Base-by-base conservation (phyloP, 257 asterid species). In the Cynanchum wilfordii region DNA sequence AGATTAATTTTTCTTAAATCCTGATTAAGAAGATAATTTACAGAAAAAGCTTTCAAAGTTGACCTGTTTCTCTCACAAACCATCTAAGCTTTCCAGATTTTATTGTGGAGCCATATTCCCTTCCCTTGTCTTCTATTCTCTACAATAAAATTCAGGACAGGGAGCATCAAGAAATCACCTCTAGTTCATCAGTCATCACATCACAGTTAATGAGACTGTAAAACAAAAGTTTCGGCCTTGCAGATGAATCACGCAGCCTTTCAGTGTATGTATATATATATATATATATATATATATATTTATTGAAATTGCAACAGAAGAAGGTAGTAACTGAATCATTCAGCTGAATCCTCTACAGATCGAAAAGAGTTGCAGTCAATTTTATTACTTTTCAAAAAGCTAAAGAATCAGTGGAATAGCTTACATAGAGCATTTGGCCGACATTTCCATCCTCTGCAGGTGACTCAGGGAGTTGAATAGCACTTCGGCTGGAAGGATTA, bases 61-160 rank as follows among this genome's bases (percentile, higher is more conserved):
- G 73, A 91, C 98, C 97, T 69, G 97, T 94, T 89, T 94, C 98
- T 85, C 98, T 85, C 66, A 94, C 98, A 83, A 94, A 94, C 98
- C 98, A 94, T 73, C 87, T 86, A 67, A 89, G 85, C 42, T 87
- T 91, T 75, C 98, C 98, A 19, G 96, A 86, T 82, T 87, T 84
- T 66, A 91, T 82, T 79, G 79, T 81, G 69, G 88, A 80, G 30
- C 98, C 97, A 69, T 85, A 91, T 4, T 91, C 97, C 84, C 69
- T 89, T 73, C 98, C 98, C 71, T 87, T 88, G 79, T 88, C 96
- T 75, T 94, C 96, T 79, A 70, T 91, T 82, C 96, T 87, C 98
- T 94, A 75, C 20, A 59, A 77, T 67, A 66, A 42, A 70, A 52
- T 20, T 7, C 27, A 20, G 59, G 45, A 69, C 29, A 71, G 9